Evolutionary conservation across 1,284 basidiomycete genomes (phyloP), one percentile per base, ranked within the genome.

Genomic region (Rhizopogon parksii): DNA sequence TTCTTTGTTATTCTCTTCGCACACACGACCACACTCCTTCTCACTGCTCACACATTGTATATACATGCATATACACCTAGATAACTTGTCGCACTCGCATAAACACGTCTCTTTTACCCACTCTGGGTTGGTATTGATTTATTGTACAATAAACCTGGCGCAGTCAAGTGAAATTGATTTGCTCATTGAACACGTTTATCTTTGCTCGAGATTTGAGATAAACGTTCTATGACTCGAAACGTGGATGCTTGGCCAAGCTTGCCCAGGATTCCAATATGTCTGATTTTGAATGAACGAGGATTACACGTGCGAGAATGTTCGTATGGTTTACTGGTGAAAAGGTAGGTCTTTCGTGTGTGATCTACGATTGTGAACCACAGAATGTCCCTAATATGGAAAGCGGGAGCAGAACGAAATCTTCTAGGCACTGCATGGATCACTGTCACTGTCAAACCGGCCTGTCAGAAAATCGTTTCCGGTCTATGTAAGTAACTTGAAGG

Each of bases 51-150:
- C 62, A 27, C 64, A 52, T 56, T 68, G 63, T 64, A 68, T 66
- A 64, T 68, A 68, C 63, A 63, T 67, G 63, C 65, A 64, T 67
- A 68, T 66, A 68, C 66, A 59, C 64, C 67, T 68, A 68, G 66
- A 64, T 67, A 67, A 57, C 53, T 40, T 38, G 46, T 40, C 17
- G 38, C 51, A 61, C 58, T 40, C 50, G 65, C 62, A 68, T 64
- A 63, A 56, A 52, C 54, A 21, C 25, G 25, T 19, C 25, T 47
- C 40, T 25, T 25, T 11, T 24, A 7, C 9, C 40, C 36, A 25
- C 12, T 54, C 53, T 58, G 59, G 58, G 57, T 63, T 63, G 54
- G 65, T 65, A 67, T 66, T 63, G 62, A 63, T 58, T 67, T 63
- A 63, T 63, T 63, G 62, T 63, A 63, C 65, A 61, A 65, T 63